These are phyloP conservation scores for Cyamopsis tetragonoloba DNA, from an alignment of 306 rosid species.

Conservation along the genomic window DNA sequence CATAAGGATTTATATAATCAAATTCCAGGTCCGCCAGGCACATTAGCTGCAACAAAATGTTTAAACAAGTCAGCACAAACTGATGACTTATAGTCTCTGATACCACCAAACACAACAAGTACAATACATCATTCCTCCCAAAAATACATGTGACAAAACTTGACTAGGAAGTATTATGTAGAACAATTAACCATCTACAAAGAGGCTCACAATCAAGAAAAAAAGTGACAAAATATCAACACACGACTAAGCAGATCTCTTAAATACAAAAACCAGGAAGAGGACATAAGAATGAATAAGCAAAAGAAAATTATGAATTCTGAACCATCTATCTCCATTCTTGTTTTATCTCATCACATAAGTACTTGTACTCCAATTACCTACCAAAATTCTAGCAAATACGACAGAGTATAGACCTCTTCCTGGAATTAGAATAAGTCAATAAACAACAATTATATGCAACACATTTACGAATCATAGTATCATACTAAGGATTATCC, in stretches of 20 bases:
- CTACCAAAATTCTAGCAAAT: no score
- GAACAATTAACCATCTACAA: background rate
- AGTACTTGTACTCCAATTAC: no score
- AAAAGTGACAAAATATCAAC: background rate
- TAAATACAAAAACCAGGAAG: background rate
- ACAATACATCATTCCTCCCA: background rate
- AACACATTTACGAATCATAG: no score
- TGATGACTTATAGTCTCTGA: background rate
- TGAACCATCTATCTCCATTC: background rate
- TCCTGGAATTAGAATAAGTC: no score
- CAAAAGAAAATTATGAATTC: background rate
- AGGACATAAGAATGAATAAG: background rate
- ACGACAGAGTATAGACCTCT: no score
- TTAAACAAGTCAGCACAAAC: background rate
- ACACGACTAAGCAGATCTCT: background rate
- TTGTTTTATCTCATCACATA: no score
- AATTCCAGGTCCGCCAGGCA: conserved; percentile 93
- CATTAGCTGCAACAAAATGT: conserved; percentile 77
- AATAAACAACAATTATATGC: no score
- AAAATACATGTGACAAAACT: background rate
- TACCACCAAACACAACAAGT: background rate
- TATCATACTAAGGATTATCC: no score
- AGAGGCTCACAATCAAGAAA: background rate
- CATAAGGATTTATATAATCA: conserved; percentile 93
- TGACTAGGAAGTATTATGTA: background rate